phyloP scores from a whole-genome alignment of 2,329 filamentous ascomycete species.

The Penicillium sp. region DNA sequence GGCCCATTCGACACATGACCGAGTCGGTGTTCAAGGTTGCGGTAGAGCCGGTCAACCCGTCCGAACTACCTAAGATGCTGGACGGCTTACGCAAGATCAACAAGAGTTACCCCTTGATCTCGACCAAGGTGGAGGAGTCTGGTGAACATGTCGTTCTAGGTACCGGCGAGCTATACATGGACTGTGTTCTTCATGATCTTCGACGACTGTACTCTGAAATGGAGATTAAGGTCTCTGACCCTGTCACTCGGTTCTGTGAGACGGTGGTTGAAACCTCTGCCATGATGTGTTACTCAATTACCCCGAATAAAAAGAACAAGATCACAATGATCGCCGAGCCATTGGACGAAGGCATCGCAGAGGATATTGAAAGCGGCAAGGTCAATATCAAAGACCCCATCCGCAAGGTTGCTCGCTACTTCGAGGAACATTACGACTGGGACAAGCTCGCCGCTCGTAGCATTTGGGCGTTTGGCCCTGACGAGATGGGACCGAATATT shows the following conservation, averaged over 20 bases:
- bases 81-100: constrained; percentile 95
- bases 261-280: constrained; percentile 96
- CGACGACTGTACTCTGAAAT: constrained; percentile 94
- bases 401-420: constrained; percentile 91
- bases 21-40: constrained; percentile 98
- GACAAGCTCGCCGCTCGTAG: constrained; percentile 90
- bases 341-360: constrained; percentile 88
- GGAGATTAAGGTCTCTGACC: constrained; percentile 98
- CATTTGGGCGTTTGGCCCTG: constrained; percentile 98
- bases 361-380: constrained; percentile 87
- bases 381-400: constrained; percentile 93
- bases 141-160: constrained; percentile 94
- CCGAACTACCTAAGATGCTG: constrained; percentile 97
- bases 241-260: constrained; percentile 95
- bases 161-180: constrained; percentile 99
- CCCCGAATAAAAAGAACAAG: constrained; percentile 99
- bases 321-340: constrained; percentile 98
- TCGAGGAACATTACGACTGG: constrained; percentile 96
- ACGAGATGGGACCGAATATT: constrained; percentile 92
- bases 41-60: constrained; percentile 96
- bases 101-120: constrained; percentile 94
- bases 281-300: constrained; percentile 96
- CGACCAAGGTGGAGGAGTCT: constrained; percentile 96
- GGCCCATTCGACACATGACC: constrained; percentile 88
- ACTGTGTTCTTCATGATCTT: constrained; percentile 94